phyloP scores from a whole-genome alignment of 768 basidiomycete genomes.

The Phaffia tasmanica region DNA sequence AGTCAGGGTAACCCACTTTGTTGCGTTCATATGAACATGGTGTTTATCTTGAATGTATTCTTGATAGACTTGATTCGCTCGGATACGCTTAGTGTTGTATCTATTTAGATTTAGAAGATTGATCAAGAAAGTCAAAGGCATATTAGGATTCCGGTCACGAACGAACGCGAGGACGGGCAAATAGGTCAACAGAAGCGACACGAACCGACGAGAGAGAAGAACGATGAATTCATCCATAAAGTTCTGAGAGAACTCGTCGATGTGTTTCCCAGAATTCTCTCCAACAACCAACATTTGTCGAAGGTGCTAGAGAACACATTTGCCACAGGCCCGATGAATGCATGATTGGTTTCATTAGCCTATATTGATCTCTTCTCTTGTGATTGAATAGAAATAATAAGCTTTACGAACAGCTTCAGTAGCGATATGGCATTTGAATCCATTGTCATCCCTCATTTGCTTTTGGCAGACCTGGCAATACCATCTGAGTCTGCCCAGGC shows the following conservation, averaged over 20 bases:
- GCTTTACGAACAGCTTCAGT: slow-evolving; percentile 25
- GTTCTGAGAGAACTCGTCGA: slow-evolving; percentile 71
- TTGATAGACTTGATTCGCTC: slow-evolving; percentile 91
- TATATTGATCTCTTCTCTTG: neutral
- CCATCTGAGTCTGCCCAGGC: slow-evolving; percentile 84
- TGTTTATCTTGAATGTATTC: slow-evolving; percentile 90
- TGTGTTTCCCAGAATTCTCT: slow-evolving; percentile 83
- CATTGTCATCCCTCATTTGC: slow-evolving; percentile 92
- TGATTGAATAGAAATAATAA: neutral
- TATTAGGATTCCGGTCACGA: neutral
- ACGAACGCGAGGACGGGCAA: neutral
- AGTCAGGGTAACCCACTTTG: slow-evolving; percentile 87
- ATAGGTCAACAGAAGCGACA: slow-evolving; percentile 11
- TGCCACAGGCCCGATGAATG: slow-evolving; percentile 46
- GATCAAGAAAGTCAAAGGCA: neutral
- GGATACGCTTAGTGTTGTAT: slow-evolving; percentile 88
- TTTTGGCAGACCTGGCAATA: slow-evolving; percentile 99
- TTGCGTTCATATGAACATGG: slow-evolving; percentile 97
- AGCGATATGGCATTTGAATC: slow-evolving; percentile 87
- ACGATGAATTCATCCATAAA: slow-evolving; percentile 91
- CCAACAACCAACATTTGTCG: slow-evolving; percentile 97
- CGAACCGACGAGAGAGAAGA: slow-evolving; percentile 69
- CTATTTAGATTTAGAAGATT: slow-evolving; percentile 37
- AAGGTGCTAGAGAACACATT: slow-evolving; percentile 50
- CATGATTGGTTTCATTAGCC: neutral